Evolutionary conservation across 345 rosid genomes (phyloP).

Genomic region (Linum tenue): DNA sequence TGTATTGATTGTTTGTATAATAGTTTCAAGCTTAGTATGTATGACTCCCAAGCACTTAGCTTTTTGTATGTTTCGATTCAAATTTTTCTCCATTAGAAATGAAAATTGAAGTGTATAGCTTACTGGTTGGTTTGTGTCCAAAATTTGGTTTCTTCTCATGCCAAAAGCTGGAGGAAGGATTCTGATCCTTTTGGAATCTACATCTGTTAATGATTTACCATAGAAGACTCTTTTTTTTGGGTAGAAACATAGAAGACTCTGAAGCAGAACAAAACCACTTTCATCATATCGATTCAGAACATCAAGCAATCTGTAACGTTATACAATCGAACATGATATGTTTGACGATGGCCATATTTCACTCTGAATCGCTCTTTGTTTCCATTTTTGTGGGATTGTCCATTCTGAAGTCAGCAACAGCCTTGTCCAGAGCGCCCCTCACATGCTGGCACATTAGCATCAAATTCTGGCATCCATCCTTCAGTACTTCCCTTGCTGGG

Average conservation of each 20-base stretch:
- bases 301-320: neutral
- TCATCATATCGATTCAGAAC: neutral
- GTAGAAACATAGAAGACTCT: too few species aligned
- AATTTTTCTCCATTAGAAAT: neutral
- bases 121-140: too few species aligned
- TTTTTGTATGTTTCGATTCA: neutral
- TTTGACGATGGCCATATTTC: neutral
- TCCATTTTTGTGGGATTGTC: constrained; percentile 13
- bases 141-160: too few species aligned
- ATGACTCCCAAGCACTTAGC: neutral
- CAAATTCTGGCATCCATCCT: constrained; percentile 72
- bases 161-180: too few species aligned
- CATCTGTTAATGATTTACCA: too few species aligned
- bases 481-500: constrained; percentile 71
- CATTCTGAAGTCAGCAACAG: constrained; percentile 27
- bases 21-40: neutral
- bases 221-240: too few species aligned
- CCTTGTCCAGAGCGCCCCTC: constrained; percentile 53
- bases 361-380: constrained; percentile 4
- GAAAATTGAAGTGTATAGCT: neutral
- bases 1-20: constrained; percentile 21
- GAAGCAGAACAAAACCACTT: too few species aligned
- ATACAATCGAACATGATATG: too few species aligned
- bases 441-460: constrained; percentile 71
- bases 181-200: too few species aligned